A percentile compares a stretch with the other conserved stretches of the same genome.
phyloP scores from a whole-genome alignment of 176 grass and related monocot genomes.

The Puccinellia tenuiflora region DNA sequence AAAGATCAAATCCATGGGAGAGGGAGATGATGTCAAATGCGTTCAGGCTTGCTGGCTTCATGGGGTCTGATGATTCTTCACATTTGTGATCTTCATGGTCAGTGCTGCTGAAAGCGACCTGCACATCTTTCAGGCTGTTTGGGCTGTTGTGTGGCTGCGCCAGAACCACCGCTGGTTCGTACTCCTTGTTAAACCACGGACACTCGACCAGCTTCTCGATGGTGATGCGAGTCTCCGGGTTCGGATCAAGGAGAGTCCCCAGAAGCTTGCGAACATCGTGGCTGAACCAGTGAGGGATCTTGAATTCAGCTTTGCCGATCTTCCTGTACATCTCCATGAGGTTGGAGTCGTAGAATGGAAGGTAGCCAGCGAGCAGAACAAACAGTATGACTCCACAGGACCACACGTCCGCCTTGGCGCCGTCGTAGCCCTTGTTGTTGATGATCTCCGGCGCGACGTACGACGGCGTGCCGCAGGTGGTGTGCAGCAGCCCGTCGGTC shows the following conservation, averaged over 20 bases:
- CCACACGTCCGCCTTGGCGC: conserved; percentile 71
- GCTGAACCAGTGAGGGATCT: conserved; percentile 37
- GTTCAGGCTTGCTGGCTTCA: conserved; percentile 51
- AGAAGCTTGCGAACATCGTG: conserved; percentile 35
- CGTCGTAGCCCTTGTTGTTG: conserved; percentile 72
- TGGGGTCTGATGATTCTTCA: not conserved
- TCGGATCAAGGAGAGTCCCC: conserved; percentile 51
- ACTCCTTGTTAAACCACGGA: conserved; percentile 49
- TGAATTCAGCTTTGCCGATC: conserved; percentile 71
- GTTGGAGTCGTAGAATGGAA: conserved; percentile 76
- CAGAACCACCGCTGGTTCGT: conserved; percentile 8
- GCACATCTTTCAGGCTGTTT: conserved; percentile 23
- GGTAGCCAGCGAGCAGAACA: conserved; percentile 81
- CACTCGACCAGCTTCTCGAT: conserved; percentile 37
- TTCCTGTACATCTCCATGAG: conserved; percentile 83
- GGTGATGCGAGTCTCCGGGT: conserved; percentile 57
- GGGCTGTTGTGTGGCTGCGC: conserved; percentile 1
- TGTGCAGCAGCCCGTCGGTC: conserved; percentile 69
- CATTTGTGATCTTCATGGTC: not conserved
- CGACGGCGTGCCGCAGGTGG: conserved; percentile 69
- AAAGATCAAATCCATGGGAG: conserved; percentile 65
- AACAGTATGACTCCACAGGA: conserved; percentile 84
- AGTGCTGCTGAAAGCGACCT: not conserved
- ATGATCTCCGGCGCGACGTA: conserved; percentile 88
- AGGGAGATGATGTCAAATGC: conserved; percentile 94